Conservation (phyloP, 2,329 filamentous ascomycete genomes). For the Rutstroemia sp. region DNA sequence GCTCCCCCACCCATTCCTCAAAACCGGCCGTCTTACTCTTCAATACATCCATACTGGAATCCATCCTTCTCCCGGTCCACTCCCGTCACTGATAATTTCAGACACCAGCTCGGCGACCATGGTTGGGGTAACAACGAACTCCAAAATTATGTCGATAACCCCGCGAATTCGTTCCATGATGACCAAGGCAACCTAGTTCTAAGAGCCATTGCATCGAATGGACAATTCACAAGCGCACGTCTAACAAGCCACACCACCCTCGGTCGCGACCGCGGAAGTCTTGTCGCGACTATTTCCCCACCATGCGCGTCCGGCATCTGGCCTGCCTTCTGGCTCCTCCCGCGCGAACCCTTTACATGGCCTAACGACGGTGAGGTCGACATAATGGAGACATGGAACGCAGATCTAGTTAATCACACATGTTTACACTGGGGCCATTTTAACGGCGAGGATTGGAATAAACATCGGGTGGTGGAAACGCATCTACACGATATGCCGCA, state of each 20-base stretch:
- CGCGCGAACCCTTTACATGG: constrained; percentile 50
- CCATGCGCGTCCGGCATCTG: constrained; percentile 51
- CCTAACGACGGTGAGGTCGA: constrained; percentile 53
- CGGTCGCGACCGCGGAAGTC: constrained; percentile 41
- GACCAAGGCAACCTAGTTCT: constrained; percentile 44
- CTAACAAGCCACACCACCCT: constrained; percentile 47
- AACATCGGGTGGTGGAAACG: constrained; percentile 49
- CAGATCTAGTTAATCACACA: constrained; percentile 44
- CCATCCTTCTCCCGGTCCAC: constrained; percentile 40
- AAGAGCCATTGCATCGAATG: constrained; percentile 39
- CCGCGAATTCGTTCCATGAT: constrained; percentile 47
- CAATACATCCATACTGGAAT: constrained; percentile 40
- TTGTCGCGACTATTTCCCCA: constrained; percentile 43
- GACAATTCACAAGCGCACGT: constrained; percentile 47
- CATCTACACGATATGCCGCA: constrained; percentile 39
- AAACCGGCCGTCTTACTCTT: constrained; percentile 6
- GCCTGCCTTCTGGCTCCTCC: constrained; percentile 56
- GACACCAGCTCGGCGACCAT: constrained; percentile 46
- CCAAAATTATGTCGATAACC: constrained; percentile 45
- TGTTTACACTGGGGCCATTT: constrained; percentile 54
- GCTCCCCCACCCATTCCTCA: constrained; percentile 7
- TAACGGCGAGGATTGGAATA: constrained; percentile 45
- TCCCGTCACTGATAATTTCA: constrained; percentile 45
- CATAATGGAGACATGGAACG: constrained; percentile 56
- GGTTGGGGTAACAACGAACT: constrained; percentile 57